Conservation (phyloP, 176 grass and related monocot genomes). For the Tillandsia leiboldiana region DNA sequence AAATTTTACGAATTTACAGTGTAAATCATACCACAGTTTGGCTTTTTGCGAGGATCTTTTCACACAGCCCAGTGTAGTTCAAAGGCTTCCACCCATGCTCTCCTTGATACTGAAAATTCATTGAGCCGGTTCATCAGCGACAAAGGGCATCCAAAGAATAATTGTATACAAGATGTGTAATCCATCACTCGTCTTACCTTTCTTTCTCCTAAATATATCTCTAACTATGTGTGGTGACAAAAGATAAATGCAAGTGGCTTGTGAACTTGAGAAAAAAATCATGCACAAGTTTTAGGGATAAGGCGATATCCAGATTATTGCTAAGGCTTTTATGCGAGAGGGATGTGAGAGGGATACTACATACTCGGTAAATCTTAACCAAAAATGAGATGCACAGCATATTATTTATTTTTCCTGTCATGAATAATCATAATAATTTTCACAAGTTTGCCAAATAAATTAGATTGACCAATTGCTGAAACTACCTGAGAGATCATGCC, state of each 20-base stretch:
- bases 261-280: neutral
- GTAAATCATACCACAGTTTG: conserved; percentile 79
- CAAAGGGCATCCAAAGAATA: too few species aligned
- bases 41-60: conserved; percentile 94
- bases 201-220: too few species aligned
- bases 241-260: neutral
- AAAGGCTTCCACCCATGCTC: conserved; percentile 82
- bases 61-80: conserved; percentile 83
- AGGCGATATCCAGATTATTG: neutral
- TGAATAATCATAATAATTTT: neutral
- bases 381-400: neutral
- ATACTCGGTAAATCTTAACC: neutral
- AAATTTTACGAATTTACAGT: neutral
- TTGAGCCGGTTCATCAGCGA: conserved; percentile 4
- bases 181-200: neutral
- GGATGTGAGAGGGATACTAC: neutral
- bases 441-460: neutral
- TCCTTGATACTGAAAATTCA: conserved; percentile 84
- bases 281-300: neutral
- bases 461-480: neutral
- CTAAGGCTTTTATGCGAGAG: neutral
- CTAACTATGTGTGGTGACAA: neutral
- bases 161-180: neutral
- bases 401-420: neutral
- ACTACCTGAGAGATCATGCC: conserved; percentile 97